phyloP scores from a whole-genome alignment of 2,329 filamentous ascomycete genomes.

The Cucurbitaria berberidis region DNA sequence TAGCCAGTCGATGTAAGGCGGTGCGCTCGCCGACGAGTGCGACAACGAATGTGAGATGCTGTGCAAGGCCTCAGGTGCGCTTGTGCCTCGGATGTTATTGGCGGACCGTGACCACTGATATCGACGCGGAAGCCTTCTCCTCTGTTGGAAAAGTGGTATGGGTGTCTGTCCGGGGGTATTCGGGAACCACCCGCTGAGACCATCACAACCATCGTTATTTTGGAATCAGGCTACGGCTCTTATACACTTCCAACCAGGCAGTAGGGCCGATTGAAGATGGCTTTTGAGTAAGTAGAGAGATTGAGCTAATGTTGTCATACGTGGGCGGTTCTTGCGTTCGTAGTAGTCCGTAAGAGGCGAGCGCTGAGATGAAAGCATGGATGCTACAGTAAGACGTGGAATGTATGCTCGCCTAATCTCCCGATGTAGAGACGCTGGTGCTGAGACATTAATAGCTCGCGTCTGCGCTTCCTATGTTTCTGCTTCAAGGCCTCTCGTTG shows the following conservation, averaged over 20 bases:
- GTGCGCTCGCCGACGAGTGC: neutral
- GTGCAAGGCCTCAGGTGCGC: neutral
- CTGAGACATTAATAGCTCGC: neutral
- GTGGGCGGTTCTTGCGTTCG: neutral
- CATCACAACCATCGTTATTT: neutral
- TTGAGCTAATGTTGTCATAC: neutral
- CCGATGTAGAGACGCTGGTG: neutral
- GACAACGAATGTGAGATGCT: neutral
- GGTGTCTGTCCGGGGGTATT: neutral
- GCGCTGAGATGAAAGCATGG: neutral
- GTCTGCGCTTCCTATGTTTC: neutral
- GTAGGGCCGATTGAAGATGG: neutral
- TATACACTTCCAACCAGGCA: neutral
- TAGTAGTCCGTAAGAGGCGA: neutral
- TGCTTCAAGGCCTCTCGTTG: neutral
- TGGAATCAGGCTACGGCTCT: neutral
- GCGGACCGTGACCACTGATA: conserved; percentile 18
- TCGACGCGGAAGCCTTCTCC: conserved; percentile 4
- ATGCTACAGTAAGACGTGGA: neutral
- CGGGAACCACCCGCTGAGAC: neutral
- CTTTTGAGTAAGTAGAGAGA: neutral
- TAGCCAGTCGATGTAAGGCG: neutral
- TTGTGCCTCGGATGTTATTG: conserved; percentile 4
- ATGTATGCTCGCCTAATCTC: neutral
- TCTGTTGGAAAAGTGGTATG: neutral